Conservation (phyloP, 73 alveolate species). For the Paramecium sonneborni region DNA sequence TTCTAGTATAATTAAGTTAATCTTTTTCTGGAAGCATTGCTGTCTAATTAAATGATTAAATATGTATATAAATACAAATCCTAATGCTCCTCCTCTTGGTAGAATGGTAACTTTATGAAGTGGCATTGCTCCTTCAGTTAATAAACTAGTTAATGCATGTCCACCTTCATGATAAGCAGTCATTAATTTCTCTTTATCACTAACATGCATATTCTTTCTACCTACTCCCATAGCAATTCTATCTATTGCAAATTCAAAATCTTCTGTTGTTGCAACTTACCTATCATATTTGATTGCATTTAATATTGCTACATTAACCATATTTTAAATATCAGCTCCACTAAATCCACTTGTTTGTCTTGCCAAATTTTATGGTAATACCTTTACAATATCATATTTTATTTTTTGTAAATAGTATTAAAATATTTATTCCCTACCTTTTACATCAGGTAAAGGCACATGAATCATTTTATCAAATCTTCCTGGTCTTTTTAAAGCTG, state of each 20-base stretch:
- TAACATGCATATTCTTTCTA: slow-evolving; percentile 74
- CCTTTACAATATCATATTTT: slow-evolving; percentile 65
- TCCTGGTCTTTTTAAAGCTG: slow-evolving; percentile 93
- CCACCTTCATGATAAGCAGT: slow-evolving; percentile 93
- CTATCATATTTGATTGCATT: slow-evolving; percentile 81
- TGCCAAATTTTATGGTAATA: slow-evolving; percentile 69
- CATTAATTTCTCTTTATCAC: slow-evolving; percentile 79
- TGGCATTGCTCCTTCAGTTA: slow-evolving; percentile 86
- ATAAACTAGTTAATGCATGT: slow-evolving; percentile 81
- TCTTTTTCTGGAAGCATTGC: slow-evolving; percentile 84
- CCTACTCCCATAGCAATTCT: slow-evolving; percentile 90
- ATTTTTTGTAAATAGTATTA: slow-evolving; percentile 72
- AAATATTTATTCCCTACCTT: slow-evolving; percentile 87
- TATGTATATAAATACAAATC: slow-evolving; percentile 68
- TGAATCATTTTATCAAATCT: slow-evolving; percentile 89
- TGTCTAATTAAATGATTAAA: slow-evolving; percentile 48
- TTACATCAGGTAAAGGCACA: slow-evolving; percentile 90
- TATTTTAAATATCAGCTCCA: slow-evolving; percentile 89
- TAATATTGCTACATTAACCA: slow-evolving; percentile 83
- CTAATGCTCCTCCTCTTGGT: slow-evolving; percentile 87
- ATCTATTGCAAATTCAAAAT: slow-evolving; percentile 86
- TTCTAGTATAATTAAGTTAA: slow-evolving; percentile 63
- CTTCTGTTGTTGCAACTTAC: slow-evolving; percentile 70
- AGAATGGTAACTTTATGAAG: slow-evolving; percentile 87
- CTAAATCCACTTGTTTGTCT: slow-evolving; percentile 82